Conservation (phyloP, 352 stramenopile genomes). For the Phytopythium cucurbitacearum region DNA sequence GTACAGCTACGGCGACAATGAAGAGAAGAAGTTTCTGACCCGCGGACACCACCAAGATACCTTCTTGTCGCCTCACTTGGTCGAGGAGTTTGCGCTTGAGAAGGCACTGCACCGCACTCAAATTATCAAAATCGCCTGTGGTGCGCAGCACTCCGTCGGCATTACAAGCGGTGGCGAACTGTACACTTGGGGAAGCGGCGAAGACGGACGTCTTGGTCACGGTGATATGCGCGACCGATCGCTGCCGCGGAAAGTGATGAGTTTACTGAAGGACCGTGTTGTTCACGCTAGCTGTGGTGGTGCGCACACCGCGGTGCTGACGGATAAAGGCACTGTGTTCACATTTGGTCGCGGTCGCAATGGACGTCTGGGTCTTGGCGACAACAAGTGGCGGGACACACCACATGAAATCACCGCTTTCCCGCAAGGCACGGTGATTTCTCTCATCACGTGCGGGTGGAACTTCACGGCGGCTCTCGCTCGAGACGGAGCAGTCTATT, state of each 20-base stretch:
- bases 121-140: conserved; percentile 61
- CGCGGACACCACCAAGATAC: conserved; percentile 14
- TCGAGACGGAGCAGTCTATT: conserved; percentile 51
- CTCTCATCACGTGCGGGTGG: conserved; percentile 68
- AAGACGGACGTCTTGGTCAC: conserved; percentile 75
- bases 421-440: conserved; percentile 26
- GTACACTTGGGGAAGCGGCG: conserved; percentile 81
- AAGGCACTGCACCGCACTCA: conserved; percentile 69
- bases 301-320: conserved; percentile 74
- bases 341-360: conserved; percentile 74
- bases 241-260: conserved; percentile 80
- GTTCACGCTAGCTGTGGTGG: conserved; percentile 71
- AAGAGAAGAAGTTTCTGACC: conserved; percentile 40
- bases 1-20: conserved; percentile 71
- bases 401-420: conserved; percentile 54
- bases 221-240: conserved; percentile 76
- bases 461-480: conserved; percentile 74
- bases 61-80: conserved; percentile 53
- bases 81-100: conserved; percentile 76
- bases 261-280: conserved; percentile 56
- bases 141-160: conserved; percentile 67
- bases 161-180: conserved; percentile 69
- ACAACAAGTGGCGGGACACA: conserved; percentile 74
- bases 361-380: conserved; percentile 61
- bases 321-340: conserved; percentile 51